Evolutionary conservation across 2,329 filamentous ascomycete genomes (phyloP).

Genomic region (Nigrograna mackinnonii): DNA sequence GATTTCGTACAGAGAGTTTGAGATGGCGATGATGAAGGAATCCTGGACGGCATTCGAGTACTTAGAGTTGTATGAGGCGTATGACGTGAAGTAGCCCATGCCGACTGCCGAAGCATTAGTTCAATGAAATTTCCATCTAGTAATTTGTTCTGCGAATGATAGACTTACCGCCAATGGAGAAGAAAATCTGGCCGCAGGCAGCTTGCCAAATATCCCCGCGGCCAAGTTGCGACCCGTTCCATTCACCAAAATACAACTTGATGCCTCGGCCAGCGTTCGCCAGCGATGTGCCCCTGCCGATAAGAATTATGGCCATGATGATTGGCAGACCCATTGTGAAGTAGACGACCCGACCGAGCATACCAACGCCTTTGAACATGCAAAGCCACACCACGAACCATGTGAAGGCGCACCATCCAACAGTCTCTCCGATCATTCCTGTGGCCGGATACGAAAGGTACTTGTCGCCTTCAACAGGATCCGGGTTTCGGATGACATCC

Average conservation of each 20-base stretch:
- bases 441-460: not conserved
- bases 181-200: conserved; percentile 60
- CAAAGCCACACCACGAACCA: conserved; percentile 14
- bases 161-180: conserved; percentile 58
- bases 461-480: not conserved
- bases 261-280: conserved; percentile 11
- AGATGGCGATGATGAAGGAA: conserved; percentile 55
- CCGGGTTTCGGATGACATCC: not conserved
- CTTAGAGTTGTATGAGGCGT: conserved; percentile 57
- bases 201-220: conserved; percentile 58
- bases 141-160: too few relatives aligned
- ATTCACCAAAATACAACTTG: conserved; percentile 14
- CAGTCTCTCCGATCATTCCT: conserved; percentile 1
- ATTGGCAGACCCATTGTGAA: conserved; percentile 24
- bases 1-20: conserved; percentile 58
- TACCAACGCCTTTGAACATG: conserved; percentile 18
- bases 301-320: conserved; percentile 14
- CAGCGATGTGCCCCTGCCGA: conserved; percentile 14
- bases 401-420: conserved; percentile 13
- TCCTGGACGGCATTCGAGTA: conserved; percentile 61
- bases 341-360: conserved; percentile 21
- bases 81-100: conserved; percentile 57
- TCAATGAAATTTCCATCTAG: too few relatives aligned
- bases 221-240: conserved; percentile 50
- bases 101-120: conserved; percentile 1